phyloP scores from a whole-genome alignment of 2,329 filamentous ascomycete genomes.

The Fusarium devonianum region DNA sequence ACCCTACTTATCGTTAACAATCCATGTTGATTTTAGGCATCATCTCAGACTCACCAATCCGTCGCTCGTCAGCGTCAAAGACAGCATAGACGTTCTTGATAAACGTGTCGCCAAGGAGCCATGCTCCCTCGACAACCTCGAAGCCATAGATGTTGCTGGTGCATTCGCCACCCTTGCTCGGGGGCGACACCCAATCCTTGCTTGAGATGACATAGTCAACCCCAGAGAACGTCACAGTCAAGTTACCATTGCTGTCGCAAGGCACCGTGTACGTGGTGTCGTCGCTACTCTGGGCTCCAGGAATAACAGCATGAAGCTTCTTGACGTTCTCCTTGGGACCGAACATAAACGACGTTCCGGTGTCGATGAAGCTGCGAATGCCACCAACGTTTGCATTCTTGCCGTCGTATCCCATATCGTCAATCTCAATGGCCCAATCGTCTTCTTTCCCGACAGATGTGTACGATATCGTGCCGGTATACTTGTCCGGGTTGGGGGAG shows the following conservation, averaged over 20 bases:
- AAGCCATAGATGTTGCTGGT: slow-evolving; percentile 79
- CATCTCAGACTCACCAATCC: slow-evolving; percentile 61
- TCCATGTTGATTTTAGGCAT: background rate
- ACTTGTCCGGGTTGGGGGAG: slow-evolving; percentile 70
- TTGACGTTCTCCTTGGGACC: slow-evolving; percentile 72
- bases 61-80: slow-evolving; percentile 76
- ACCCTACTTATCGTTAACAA: slow-evolving; percentile 31
- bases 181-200: slow-evolving; percentile 72
- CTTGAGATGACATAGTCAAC: slow-evolving; percentile 70
- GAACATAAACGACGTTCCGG: slow-evolving; percentile 82
- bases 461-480: slow-evolving; percentile 73
- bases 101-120: slow-evolving; percentile 87
- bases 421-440: slow-evolving; percentile 77
- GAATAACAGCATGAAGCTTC: slow-evolving; percentile 71
- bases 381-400: slow-evolving; percentile 63
- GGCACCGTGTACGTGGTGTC: slow-evolving; percentile 74
- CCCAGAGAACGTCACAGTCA: slow-evolving; percentile 74
- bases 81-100: slow-evolving; percentile 89
- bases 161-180: slow-evolving; percentile 56
- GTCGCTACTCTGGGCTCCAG: slow-evolving; percentile 63
- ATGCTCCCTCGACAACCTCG: slow-evolving; percentile 69
- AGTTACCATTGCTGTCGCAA: slow-evolving; percentile 67
- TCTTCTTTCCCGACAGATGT: slow-evolving; percentile 60
- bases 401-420: slow-evolving; percentile 69
- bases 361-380: slow-evolving; percentile 77